These are phyloP conservation scores for Paramecium biaurelia DNA, from an alignment of 73 alveolate genomes.

Conservation along the genomic window DNA sequence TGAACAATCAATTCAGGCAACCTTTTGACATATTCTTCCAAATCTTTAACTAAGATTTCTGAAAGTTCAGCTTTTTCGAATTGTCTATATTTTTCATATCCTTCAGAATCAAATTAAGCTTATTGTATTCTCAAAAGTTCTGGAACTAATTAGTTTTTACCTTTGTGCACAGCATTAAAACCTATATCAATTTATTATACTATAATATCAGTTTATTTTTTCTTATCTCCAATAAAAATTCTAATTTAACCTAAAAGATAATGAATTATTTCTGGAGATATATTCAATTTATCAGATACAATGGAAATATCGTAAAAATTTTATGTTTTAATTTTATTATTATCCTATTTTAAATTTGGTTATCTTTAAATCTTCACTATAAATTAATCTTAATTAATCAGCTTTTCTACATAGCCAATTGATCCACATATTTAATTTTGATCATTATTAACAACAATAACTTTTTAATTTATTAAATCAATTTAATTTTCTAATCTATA, in stretches of 20 bases:
- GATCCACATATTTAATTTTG: neutral
- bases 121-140: constrained; percentile 50
- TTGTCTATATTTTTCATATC: constrained; percentile 46
- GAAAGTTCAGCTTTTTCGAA: constrained; percentile 26
- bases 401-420: neutral
- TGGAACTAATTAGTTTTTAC: constrained; percentile 47
- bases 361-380: neutral
- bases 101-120: constrained; percentile 46
- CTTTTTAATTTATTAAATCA: neutral
- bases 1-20: neutral
- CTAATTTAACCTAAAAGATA: constrained; percentile 16
- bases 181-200: constrained; percentile 52
- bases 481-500: neutral
- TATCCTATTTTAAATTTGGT: neutral
- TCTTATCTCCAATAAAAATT: neutral
- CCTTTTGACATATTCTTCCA: neutral
- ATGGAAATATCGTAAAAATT: neutral
- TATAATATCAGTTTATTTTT: neutral
- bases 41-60: neutral
- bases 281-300: neutral
- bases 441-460: neutral
- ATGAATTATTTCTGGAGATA: neutral
- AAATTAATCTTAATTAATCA: neutral
- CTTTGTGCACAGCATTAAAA: constrained; percentile 43
- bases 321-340: neutral